Base-by-base conservation (phyloP, 305 asterid genomes). In the Fraxinus paxiana region DNA sequence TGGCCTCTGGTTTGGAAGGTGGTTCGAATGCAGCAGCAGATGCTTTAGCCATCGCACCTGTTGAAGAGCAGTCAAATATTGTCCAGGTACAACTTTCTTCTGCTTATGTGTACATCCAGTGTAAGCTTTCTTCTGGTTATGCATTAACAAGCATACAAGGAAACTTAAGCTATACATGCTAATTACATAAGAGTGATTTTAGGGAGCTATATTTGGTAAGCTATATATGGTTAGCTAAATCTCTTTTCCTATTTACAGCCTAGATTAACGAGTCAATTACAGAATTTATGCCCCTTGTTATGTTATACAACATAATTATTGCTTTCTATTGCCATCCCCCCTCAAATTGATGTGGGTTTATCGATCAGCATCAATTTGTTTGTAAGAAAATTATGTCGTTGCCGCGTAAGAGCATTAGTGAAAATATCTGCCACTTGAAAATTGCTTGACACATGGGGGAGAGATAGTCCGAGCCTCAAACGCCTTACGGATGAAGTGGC, bases 11-110 rank as follows among this genome's bases (percentile, higher is more conserved):
- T 51, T 80, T 77, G 79, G 88, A 88, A 76, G 85, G 85, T 82
- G 85, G 82, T 80, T 77, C 86, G 13, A 84, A 46, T 13, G 56
- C 54, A 82, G 81, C 85, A 13, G 97, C 85, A 18, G 97, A 88
- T 30, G 92, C 94, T 12, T 91, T 94, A 81, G 98, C 98, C 85
- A 83, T 94, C 88, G 94, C 94, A 82, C 90, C 95, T 79, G 90
- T 90, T 82, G 96, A 88, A 85, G 95, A 88, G 67, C 96, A 90
- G 91, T 70, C 81, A 37, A 87, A 85, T 83, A 81, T 90, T 65
- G 89, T 94, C 78, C 95, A 94, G 98, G 98, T 92, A 86, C 78
- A 37, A 12, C 22, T 67, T 63, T 63, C 72, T 63, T 26, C 34
- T 63, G 33, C 72, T 63, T 63, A 24, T 1, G 72, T 22, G 72